Evolutionary conservation across 352 stramenopile species (phyloP), one percentile per base, ranked within the genome.

Genomic region (Phytophthora pistaciae): DNA sequence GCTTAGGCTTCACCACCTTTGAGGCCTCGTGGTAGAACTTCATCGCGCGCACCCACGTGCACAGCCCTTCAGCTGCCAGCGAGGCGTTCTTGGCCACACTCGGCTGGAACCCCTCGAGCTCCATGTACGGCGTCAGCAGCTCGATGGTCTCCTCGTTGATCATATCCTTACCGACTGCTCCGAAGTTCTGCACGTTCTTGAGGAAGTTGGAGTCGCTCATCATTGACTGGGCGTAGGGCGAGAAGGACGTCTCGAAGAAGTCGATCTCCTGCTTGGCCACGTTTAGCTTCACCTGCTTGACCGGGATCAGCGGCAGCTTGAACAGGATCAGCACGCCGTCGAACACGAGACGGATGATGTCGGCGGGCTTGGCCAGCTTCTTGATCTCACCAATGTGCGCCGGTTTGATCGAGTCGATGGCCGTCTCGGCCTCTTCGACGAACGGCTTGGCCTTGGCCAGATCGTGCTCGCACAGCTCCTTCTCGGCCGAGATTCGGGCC

Each of bases 121-220:
- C 95, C 74, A 99, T 94, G 81, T 99, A 99, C 5, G 96, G 95
- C 21, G 84, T 90, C 18, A 99, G 85, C 16, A 99, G 92, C 79
- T 99, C 98, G 63, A 99, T 98, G 2, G 97, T 99, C 72, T 99
- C 98, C 80, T 99, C 97, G 65, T 99, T 99, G 81, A 99, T 99
- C 73, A 98, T 87, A 78, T 99, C 97, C 65, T 99, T 99, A 25
- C 97, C 97, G 29, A 97, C 90, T 0, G 92, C 91, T 49, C 95
- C 97, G 75, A 99, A 99, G 36, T 91, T 97, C 69, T 99, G 87
- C 25, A 99, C 88, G 60, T 99, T 97, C 67, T 97, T 98, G 6
- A 99, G 76, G 80, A 99, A 99, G 71, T 98, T 98, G 11, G 95
- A 95, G 78, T 98, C 96, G 56, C 92, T 96, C 93, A 99, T 98